Conservation (phyloP, 371 early-diverging fungal species). For the Apophysomyces ossiformis region DNA sequence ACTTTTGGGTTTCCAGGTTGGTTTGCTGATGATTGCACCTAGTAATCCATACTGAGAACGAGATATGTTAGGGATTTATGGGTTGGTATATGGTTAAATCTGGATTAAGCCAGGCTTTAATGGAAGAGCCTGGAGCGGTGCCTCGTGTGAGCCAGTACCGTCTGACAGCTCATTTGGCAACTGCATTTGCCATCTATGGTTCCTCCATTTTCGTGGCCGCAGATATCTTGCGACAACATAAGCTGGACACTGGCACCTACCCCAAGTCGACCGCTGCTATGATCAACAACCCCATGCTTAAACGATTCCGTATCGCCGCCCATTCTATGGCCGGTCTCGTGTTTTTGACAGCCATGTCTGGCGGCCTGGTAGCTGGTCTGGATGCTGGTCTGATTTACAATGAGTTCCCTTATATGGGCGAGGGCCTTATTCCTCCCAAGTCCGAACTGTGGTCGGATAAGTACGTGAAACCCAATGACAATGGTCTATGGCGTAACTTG, state of each 20-base stretch:
- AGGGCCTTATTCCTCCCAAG: conserved; percentile 71
- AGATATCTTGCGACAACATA: conserved; percentile 69
- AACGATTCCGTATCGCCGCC: conserved; percentile 64
- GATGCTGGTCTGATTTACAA: conserved; percentile 97
- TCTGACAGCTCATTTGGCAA: conserved; percentile 90
- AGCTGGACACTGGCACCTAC: conserved; percentile 60
- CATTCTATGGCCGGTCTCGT: conserved; percentile 70
- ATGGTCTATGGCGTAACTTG: conserved; percentile 80
- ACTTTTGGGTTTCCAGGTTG: conserved; percentile 85
- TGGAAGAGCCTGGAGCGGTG: conserved; percentile 79
- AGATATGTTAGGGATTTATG: conserved; percentile 72
- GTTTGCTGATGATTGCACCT: background rate
- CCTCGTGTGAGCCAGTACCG: conserved; percentile 96
- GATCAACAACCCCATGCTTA: conserved; percentile 62
- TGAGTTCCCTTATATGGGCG: conserved; percentile 94
- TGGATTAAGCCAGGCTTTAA: conserved; percentile 82
- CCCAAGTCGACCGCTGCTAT: conserved; percentile 39
- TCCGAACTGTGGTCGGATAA: conserved; percentile 71
- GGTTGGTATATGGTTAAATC: conserved; percentile 99
- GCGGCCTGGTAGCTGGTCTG: conserved; percentile 96
- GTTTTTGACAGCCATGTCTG: conserved; percentile 89
- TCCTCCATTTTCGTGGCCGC: conserved; percentile 80
- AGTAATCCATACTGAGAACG: too few relatives aligned
- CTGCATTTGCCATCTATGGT: conserved; percentile 89
- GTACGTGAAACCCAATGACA: conserved; percentile 60